Conservation (phyloP, 192 early-diverging fungal genomes). For the Backusella westeae region DNA sequence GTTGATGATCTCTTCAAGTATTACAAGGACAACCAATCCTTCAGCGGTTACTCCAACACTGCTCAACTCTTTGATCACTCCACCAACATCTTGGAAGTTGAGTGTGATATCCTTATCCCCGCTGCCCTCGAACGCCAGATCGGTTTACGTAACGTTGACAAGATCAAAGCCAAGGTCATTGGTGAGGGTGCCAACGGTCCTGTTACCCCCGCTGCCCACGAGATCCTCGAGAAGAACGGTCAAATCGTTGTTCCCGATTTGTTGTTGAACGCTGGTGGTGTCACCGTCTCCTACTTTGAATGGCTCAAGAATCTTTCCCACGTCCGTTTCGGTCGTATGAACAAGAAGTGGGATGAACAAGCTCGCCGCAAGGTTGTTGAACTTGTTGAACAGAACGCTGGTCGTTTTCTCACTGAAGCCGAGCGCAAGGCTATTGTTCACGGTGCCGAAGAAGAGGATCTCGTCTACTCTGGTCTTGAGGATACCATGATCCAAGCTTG, state of each 20-base stretch:
- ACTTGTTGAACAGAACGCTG: conserved; percentile 75
- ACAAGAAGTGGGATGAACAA: conserved; percentile 78
- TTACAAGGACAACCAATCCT: conserved; percentile 61
- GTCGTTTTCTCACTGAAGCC: conserved; percentile 65
- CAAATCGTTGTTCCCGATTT: conserved; percentile 72
- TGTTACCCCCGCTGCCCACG: conserved; percentile 70
- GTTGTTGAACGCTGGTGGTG: conserved; percentile 79
- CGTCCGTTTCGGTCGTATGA: conserved; percentile 84
- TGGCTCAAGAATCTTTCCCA: conserved; percentile 87
- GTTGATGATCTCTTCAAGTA: conserved; percentile 65
- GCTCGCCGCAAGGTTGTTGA: conserved; percentile 67
- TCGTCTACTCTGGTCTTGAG: conserved; percentile 82
- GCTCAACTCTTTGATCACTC: conserved; percentile 59
- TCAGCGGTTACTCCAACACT: conserved; percentile 59
- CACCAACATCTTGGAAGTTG: conserved; percentile 60
- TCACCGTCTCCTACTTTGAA: conserved; percentile 80
- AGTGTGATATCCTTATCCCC: conserved; percentile 82
- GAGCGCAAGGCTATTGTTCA: conserved; percentile 77
- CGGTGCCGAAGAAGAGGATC: conserved; percentile 81
- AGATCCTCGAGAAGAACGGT: conserved; percentile 58
- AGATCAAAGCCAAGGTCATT: conserved; percentile 76
- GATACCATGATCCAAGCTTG: conserved; percentile 86
- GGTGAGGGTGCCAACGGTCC: conserved; percentile 85
- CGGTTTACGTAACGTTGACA: conserved; percentile 66
- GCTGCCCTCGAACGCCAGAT: conserved; percentile 83